Evolutionary conservation across 1,284 basidiomycete species (phyloP).

Genomic region (Schizopora paradoxa): DNA sequence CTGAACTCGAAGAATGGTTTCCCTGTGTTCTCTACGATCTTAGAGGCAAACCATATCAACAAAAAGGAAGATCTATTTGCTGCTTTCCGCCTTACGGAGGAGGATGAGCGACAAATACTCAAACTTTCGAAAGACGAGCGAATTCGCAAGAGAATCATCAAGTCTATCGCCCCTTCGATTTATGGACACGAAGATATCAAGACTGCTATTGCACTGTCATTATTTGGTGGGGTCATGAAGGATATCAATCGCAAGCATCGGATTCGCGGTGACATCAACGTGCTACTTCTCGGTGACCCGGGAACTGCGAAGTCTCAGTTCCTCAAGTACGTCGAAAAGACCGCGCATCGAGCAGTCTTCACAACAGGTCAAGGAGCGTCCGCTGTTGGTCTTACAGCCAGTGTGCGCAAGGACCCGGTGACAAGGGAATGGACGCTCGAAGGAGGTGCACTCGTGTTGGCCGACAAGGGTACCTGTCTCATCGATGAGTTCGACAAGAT

Average conservation of each 20-base stretch:
- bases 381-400: conserved; percentile 97
- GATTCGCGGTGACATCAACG: conserved; percentile 96
- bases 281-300: conserved; percentile 93
- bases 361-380: conserved; percentile 97
- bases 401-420: conserved; percentile 95
- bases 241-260: conserved; percentile 96
- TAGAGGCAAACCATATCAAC: conserved; percentile 97
- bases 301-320: conserved; percentile 99
- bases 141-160: conserved; percentile 95
- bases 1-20: conserved; percentile 99
- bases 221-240: conserved; percentile 92
- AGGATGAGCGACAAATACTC: conserved; percentile 92
- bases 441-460: conserved; percentile 94
- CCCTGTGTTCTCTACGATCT: conserved; percentile 96
- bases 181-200: conserved; percentile 99
- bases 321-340: conserved; percentile 99
- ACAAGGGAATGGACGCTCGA: conserved; percentile 99
- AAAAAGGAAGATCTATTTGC: conserved; percentile 96
- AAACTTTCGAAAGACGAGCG: conserved; percentile 85
- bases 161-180: conserved; percentile 97
- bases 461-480: conserved; percentile 97
- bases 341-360: conserved; percentile 95
- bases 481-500: conserved; percentile 99
- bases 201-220: conserved; percentile 90
- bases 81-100: conserved; percentile 92